A percentile compares a stretch with the other conserved stretches of the same genome.
Evolutionary conservation across 169 alveolate species (phyloP).

Genomic region (Plasmodium reichenowi): DNA sequence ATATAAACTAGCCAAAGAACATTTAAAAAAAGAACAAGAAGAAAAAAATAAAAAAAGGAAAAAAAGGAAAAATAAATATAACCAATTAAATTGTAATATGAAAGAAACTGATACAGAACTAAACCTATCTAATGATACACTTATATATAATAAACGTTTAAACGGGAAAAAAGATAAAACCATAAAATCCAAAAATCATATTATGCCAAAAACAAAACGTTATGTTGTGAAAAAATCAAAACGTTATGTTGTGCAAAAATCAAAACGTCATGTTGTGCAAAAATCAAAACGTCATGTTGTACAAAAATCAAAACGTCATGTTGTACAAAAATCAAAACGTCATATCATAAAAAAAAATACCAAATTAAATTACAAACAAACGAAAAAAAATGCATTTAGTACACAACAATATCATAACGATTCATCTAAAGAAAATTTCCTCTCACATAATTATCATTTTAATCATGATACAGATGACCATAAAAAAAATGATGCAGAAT

Average conservation of each 20-base stretch:
- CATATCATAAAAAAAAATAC: too few relatives aligned
- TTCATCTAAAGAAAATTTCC: neutral
- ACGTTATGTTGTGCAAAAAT: too few relatives aligned
- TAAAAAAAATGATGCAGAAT: neutral
- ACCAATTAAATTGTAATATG: neutral
- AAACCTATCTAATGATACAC: conserved; percentile 6
- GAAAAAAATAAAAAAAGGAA: conserved; percentile 23
- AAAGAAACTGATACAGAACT: neutral
- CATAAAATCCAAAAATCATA: neutral
- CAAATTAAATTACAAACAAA: too few relatives aligned
- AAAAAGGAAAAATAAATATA: conserved; percentile 8
- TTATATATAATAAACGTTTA: neutral
- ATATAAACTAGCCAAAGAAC: neutral
- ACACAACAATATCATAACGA: too few relatives aligned
- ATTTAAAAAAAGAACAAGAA: conserved; percentile 3
- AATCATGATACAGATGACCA: neutral
- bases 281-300: neutral
- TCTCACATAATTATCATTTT: neutral
- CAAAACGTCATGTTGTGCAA: neutral
- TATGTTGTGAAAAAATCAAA: too few relatives aligned
- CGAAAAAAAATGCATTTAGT: neutral
- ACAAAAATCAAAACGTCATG: neutral
- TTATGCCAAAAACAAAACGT: neutral
- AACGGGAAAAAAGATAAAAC: neutral
- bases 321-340: too few relatives aligned